phyloP scores from a whole-genome alignment of 2,329 filamentous ascomycete genomes.

The Exophiala sideris region DNA sequence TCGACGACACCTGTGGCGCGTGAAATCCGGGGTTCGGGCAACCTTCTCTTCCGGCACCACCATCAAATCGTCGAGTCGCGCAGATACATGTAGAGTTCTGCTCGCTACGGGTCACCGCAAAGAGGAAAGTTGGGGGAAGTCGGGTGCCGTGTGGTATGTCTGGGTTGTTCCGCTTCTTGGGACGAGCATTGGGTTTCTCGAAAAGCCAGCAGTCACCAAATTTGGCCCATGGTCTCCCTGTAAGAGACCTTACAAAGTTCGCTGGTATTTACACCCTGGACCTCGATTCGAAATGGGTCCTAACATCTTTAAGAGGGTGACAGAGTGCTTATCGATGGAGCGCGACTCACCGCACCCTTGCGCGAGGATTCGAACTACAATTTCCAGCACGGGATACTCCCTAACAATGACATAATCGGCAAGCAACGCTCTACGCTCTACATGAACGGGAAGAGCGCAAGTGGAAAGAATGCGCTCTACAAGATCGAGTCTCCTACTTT shows the following conservation, averaged over 20 bases:
- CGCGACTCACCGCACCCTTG: conserved; percentile 43
- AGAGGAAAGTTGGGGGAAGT: not conserved
- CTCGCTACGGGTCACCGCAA: not conserved
- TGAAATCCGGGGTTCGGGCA: conserved; percentile 16
- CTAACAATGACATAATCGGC: conserved; percentile 61
- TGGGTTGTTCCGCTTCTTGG: conserved; percentile 7
- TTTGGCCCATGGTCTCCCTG: not conserved
- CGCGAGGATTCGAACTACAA: conserved; percentile 34
- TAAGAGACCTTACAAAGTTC: conserved; percentile 14
- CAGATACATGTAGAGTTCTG: not conserved
- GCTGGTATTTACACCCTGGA: conserved; percentile 4
- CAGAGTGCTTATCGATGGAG: conserved; percentile 40
- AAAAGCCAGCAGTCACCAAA: not conserved
- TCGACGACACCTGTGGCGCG: conserved; percentile 3
- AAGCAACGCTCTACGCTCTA: conserved; percentile 35
- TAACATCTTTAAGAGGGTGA: conserved; percentile 39
- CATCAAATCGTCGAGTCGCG: not conserved
- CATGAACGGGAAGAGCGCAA: conserved; percentile 11
- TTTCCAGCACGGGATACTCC: conserved; percentile 32
- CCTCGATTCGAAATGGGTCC: not conserved
- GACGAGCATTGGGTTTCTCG: conserved; percentile 14
- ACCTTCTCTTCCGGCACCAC: conserved; percentile 6
- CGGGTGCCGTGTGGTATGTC: conserved; percentile 15
- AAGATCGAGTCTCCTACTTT: conserved; percentile 53
- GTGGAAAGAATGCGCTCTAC: conserved; percentile 14